Base-by-base conservation (phyloP, 495 filamentous ascomycete species). In the Geoglossum glabrum region DNA sequence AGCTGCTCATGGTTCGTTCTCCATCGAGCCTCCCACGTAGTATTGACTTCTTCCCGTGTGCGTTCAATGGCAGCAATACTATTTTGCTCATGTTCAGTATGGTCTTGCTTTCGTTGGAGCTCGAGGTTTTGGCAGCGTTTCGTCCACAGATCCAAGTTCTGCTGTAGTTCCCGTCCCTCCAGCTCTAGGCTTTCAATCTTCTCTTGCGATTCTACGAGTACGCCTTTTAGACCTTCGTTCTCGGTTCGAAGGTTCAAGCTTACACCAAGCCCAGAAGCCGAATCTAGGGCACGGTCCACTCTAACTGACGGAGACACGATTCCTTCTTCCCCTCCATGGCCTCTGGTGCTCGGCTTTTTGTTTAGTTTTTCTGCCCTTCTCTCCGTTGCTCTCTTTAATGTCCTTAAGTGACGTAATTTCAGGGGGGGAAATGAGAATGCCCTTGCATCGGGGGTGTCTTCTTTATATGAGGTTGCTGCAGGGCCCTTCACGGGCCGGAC, bases 1-100 rank as follows among this genome's bases (percentile, higher is more conserved):
- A 63, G 47, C 23, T 70, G 61, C 31, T 57, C 60, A 33, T 59
- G 56, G 3, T 63, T 59, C 56, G 67, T 62, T 11, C 61, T 64
- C 67, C 67, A 69, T 33, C 67, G 38, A 36, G 54, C 49, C 55
- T 69, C 64, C 67, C 67, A 69, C 0, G 63, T 36, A 34, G 67
- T 64, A 52, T 69, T 67, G n/a, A 69, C 61, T 17, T 61, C 63
- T 54, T 68, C 58, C 17, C 64, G 54, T 26, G 64, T 62, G 52
- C 56, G 64, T 38, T 66, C 65, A 15, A 67, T 54, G 6, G 33
- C 45, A n/a, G n/a, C n/a, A n/a, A n/a, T n/a, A n/a, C 17, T 17
- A 27, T 33, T 57, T 28, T 57, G 50, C 6, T 60, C 31, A 26
- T 57, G 30, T 33, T 36, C 46, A 17, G 19, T 36, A 27, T 36